These are phyloP conservation scores for Mychonastes homosphaera DNA, from an alignment of 139 green algal species.

Conservation along the genomic window DNA sequence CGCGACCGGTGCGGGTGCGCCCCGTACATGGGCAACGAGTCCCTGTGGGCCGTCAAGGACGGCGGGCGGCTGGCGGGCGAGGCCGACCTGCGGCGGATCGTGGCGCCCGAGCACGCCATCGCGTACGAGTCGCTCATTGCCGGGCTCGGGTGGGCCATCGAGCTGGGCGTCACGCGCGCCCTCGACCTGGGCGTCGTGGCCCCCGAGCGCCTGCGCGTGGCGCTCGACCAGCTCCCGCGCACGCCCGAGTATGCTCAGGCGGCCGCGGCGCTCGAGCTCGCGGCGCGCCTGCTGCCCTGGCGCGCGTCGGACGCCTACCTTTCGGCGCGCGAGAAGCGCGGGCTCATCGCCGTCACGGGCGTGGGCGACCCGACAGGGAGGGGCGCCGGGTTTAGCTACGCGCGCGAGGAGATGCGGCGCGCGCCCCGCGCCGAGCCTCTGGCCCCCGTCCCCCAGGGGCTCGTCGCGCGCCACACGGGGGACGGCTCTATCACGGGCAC, in stretches of 20 bases:
- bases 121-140: constrained; percentile 18
- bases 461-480: no score
- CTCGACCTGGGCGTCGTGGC: not conserved
- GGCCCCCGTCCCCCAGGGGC: no score
- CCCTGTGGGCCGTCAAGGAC: no score
- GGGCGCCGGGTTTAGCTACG: constrained; percentile 55
- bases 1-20: no score
- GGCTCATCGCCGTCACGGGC: constrained; percentile 29
- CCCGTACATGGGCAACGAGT: no score
- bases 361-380: constrained; percentile 60
- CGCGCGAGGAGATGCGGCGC: constrained; percentile 29
- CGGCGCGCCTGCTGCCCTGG: constrained; percentile 37
- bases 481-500: constrained; percentile 60
- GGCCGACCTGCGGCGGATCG: no score
- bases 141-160: constrained; percentile 3
- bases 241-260: constrained; percentile 21
- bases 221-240: constrained; percentile 40
- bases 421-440: constrained; percentile 15
- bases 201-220: constrained; percentile 30
- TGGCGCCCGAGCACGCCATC: constrained; percentile 7
- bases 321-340: constrained; percentile 13
- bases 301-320: constrained; percentile 48
- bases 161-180: not conserved
- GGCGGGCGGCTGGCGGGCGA: no score
- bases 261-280: constrained; percentile 26